Percentiles rank a stretch among this genome's conserved stretches.
Evolutionary conservation across 2,329 filamentous ascomycete genomes (phyloP).

Genomic region (Exophiala mesophila): DNA sequence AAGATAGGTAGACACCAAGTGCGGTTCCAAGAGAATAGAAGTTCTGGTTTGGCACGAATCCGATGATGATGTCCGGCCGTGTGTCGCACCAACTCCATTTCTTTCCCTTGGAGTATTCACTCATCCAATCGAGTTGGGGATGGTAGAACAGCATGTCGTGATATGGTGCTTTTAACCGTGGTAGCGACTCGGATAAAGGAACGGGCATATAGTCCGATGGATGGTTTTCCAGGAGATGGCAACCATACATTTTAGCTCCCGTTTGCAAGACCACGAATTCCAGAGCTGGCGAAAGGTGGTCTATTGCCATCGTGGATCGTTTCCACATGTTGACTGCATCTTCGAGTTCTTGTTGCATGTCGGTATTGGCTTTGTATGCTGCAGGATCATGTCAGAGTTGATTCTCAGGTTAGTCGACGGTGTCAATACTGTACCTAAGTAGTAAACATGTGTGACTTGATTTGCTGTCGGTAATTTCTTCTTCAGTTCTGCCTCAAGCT

Average conservation of each 20-base stretch:
- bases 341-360: slow-evolving; percentile 11
- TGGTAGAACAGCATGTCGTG: slow-evolving; percentile 32
- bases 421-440: slow-evolving; percentile 9
- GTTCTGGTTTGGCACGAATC: slow-evolving; percentile 30
- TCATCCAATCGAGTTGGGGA: slow-evolving; percentile 26
- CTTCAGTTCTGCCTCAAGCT: slow-evolving; percentile 20
- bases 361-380: slow-evolving; percentile 13
- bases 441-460: slow-evolving; percentile 38
- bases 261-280: slow-evolving; percentile 13
- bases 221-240: slow-evolving; percentile 10
- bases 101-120: slow-evolving; percentile 24
- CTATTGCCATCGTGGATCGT: slow-evolving; percentile 9
- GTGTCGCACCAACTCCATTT: slow-evolving; percentile 36
- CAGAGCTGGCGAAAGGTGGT: slow-evolving; percentile 6
- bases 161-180: slow-evolving; percentile 28
- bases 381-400: background rate
- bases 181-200: slow-evolving; percentile 31
- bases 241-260: slow-evolving; percentile 13
- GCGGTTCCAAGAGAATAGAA: slow-evolving; percentile 29
- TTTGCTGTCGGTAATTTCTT: slow-evolving; percentile 32
- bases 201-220: slow-evolving; percentile 6
- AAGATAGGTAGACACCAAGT: slow-evolving; percentile 31
- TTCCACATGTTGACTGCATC: slow-evolving; percentile 11
- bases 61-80: slow-evolving; percentile 31
- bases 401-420: no score